These are phyloP conservation scores for Geotrichum aggregatum DNA, from an alignment of 1,139 yeast species.

Conservation along the genomic window DNA sequence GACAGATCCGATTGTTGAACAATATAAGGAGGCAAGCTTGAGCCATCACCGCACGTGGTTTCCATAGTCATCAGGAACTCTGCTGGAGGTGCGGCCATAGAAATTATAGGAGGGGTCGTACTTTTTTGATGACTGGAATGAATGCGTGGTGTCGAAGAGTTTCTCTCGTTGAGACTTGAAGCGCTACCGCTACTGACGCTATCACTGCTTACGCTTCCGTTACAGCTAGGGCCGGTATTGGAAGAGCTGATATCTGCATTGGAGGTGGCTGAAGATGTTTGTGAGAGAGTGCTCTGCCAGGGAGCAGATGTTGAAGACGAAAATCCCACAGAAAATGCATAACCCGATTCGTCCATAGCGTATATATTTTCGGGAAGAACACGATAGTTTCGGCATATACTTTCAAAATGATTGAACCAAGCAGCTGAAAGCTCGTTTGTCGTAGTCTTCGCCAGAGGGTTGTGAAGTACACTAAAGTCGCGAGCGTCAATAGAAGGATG, in stretches of 20 bases:
- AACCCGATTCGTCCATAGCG: conserved; percentile 20
- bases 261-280: not conserved
- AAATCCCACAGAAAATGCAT: conserved; percentile 10
- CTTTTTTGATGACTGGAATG: not conserved
- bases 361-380: conserved; percentile 19
- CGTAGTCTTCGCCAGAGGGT: conserved; percentile 9
- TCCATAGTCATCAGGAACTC: conserved; percentile 12
- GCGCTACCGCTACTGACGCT: not conserved
- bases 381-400: conserved; percentile 12
- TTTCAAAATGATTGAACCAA: conserved; percentile 19
- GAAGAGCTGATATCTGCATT: conserved; percentile 2
- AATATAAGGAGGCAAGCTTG: conserved; percentile 15
- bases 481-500: conserved; percentile 22
- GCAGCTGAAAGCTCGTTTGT: conserved; percentile 12
- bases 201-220: not conserved
- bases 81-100: conserved; percentile 15
- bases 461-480: conserved; percentile 19
- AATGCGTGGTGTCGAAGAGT: not conserved
- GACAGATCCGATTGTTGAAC: conserved; percentile 10
- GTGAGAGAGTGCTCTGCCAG: conserved; percentile 3
- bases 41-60: conserved; percentile 19
- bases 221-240: not conserved
- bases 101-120: conserved; percentile 12
- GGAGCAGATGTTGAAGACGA: not conserved
- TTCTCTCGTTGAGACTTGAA: not conserved